Conservation (phyloP, 2,329 filamentous ascomycete genomes). For the Xylogone sp. region DNA sequence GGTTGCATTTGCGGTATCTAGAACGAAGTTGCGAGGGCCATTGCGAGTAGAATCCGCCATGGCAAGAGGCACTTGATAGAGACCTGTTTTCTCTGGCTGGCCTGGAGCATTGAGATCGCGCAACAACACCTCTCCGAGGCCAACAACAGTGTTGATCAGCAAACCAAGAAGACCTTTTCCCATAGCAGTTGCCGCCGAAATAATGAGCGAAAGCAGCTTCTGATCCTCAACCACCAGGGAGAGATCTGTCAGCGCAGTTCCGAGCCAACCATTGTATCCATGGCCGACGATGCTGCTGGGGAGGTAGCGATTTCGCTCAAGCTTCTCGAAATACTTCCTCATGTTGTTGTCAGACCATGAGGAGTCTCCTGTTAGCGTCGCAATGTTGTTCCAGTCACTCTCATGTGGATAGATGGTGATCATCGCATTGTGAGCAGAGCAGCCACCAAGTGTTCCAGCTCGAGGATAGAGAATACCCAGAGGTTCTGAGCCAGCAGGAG, state of each 20-base stretch:
- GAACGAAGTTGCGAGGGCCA: constrained; percentile 18
- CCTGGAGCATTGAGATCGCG: constrained; percentile 20
- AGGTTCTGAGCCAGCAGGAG: constrained; percentile 28
- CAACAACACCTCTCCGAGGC: constrained; percentile 7
- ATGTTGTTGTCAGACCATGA: constrained; percentile 39
- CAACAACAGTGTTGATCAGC: constrained; percentile 4
- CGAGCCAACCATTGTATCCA: constrained; percentile 37
- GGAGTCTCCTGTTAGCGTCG: constrained; percentile 37
- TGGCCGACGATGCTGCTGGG: constrained; percentile 34
- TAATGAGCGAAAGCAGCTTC: constrained; percentile 15
- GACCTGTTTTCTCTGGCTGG: constrained; percentile 11
- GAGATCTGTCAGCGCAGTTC: constrained; percentile 3
- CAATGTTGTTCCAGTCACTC: constrained; percentile 39
- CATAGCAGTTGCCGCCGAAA: constrained; percentile 13
- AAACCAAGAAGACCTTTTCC: constrained; percentile 8
- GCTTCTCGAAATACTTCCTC: constrained; percentile 35
- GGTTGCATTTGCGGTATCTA: constrained; percentile 17
- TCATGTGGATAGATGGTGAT: constrained; percentile 35
- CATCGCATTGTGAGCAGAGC: constrained; percentile 31
- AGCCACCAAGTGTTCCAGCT: constrained; percentile 34
- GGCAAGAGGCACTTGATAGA: constrained; percentile 20
- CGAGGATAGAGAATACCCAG: constrained; percentile 36
- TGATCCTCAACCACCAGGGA: constrained; percentile 10
- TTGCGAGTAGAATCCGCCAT: constrained; percentile 11
- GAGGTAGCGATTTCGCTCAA: constrained; percentile 41